These are phyloP conservation scores for Cladophialophora carrionii DNA, from an alignment of 2,329 filamentous ascomycete species.

Conservation along the genomic window DNA sequence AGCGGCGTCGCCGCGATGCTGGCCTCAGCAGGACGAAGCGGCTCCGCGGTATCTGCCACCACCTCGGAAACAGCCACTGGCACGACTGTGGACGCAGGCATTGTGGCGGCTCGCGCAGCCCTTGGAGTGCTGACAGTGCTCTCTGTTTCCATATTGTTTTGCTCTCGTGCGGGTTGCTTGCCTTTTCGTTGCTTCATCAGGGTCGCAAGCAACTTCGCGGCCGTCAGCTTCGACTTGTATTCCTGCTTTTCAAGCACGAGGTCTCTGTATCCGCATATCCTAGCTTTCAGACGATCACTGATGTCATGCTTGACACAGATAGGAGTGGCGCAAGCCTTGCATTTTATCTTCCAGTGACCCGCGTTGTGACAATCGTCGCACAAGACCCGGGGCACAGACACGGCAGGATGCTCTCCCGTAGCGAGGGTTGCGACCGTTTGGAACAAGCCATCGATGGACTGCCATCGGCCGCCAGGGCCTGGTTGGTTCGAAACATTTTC, in stretches of 20 bases:
- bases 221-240: conserved; percentile 38
- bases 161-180: conserved; percentile 13
- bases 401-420: conserved; percentile 21
- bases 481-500: conserved; percentile 18
- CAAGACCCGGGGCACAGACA: conserved; percentile 54
- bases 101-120: conserved; percentile 1
- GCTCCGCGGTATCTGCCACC: conserved; percentile 1
- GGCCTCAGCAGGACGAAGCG: conserved; percentile 15
- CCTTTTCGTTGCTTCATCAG: conserved; percentile 39
- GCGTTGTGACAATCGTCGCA: conserved; percentile 62
- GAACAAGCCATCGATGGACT: conserved; percentile 51
- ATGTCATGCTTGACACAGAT: conserved; percentile 65
- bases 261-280: conserved; percentile 62
- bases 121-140: conserved; percentile 6
- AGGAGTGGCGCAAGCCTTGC: conserved; percentile 60
- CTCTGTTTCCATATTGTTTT: not conserved
- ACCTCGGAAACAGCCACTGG: not conserved
- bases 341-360: conserved; percentile 64
- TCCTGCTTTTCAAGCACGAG: conserved; percentile 56
- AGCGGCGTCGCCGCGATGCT: conserved; percentile 16
- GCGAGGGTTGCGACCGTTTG: conserved; percentile 23
- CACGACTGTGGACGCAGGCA: not conserved
- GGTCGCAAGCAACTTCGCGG: conserved; percentile 30
- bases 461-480: conserved; percentile 38
- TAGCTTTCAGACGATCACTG: conserved; percentile 55